Evolutionary conservation across 306 rosid species (phyloP), one percentile per base, ranked within the genome.

Genomic region (Pyrus pyrifolia): DNA sequence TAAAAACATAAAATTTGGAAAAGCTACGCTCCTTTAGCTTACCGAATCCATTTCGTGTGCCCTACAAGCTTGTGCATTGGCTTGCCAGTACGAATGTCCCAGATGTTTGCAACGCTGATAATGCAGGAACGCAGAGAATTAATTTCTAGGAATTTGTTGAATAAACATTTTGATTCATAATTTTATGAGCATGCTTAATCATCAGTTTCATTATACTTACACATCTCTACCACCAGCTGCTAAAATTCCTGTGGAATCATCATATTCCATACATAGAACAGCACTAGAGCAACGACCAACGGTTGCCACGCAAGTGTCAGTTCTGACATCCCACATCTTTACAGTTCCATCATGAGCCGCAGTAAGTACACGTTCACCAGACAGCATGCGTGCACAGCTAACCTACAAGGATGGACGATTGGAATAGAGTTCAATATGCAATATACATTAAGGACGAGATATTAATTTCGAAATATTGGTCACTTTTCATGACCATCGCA

Each of bases 261-360:
- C 97, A 81, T 95, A 95, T 85, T 92, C 99, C 89, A 92, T 87
- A 87, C 97, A 95, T 82, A 90, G 79, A 82, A 95, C 96, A 8
- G 99, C 97, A 89, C 97, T 90, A 78, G 97, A 88, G 88, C 96
- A 89, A 67, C 97, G 97, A 55, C 99, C 99, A 85, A 95, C 97
- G 53, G 99, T 92, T 77, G 97, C 99, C 74, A 92, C 99, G 86
- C 99, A 95, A 63, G 91, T 90, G 85, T 95, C 97, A 64, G 99
- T 95, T 89, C 99, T 89, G 55, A 95, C 97, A 81, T 95, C 99
- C 97, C 97, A 95, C 99, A 95, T 95, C 85, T 95, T 95, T 84
- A 95, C 97, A 76, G 92, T 90, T 71, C 99, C 99, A 84, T 95
- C 99, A 79, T 95, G 96, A 38, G 97, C 93, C 71, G 99, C 91